These are phyloP conservation scores for Phytophthora sp. DNA, from an alignment of 352 stramenopile species.

Conservation along the genomic window DNA sequence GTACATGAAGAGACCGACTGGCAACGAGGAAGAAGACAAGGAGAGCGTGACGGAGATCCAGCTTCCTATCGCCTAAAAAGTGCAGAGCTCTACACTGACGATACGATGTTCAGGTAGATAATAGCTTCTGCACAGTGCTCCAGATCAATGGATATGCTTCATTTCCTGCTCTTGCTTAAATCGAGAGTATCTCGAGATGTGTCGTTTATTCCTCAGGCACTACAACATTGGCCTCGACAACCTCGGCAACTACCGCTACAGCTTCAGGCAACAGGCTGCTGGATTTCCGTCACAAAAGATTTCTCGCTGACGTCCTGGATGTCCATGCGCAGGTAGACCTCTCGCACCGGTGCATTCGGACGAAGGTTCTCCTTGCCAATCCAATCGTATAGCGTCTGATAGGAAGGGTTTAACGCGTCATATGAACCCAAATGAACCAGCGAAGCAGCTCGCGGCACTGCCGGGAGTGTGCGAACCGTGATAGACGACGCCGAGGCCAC, in stretches of 20 bases:
- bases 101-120: no score
- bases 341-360: constrained; percentile 34
- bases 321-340: constrained; percentile 46
- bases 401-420: constrained; percentile 27
- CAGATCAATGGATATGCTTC: no score
- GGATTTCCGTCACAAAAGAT: constrained; percentile 43
- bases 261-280: constrained; percentile 26
- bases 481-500: constrained; percentile 18
- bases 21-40: constrained; percentile 21
- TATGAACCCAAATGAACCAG: constrained; percentile 45
- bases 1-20: constrained; percentile 44
- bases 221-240: no score
- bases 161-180: no score
- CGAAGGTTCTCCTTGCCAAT: constrained; percentile 34
- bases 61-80: constrained; percentile 33
- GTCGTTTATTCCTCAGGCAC: no score
- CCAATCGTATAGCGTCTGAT: constrained; percentile 42
- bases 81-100: no score
- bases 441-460: constrained; percentile 26
- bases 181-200: no score
- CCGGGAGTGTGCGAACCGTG: constrained; percentile 22
- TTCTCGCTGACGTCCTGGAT: constrained; percentile 27
- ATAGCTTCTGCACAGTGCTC: no score
- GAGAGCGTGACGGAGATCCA: constrained; percentile 43
- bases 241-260: no score